Evolutionary conservation across 202 grass and related monocot species (phyloP), one percentile per base, ranked within the genome.

Genomic region (Zizania palustris): DNA sequence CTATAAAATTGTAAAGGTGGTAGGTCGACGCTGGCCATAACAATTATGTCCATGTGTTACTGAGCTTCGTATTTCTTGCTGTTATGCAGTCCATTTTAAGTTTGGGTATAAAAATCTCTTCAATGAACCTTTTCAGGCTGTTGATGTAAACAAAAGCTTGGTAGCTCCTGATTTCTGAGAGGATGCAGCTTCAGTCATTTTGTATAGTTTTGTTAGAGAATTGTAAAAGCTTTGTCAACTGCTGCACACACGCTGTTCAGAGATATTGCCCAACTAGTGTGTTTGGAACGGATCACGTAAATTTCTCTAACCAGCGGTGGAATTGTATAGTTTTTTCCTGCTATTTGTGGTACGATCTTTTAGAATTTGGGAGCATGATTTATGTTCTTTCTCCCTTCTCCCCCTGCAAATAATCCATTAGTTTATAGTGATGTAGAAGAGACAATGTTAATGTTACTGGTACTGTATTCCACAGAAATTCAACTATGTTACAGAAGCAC

Each of bases 211-310:
- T 74, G 39, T 3, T 11, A 65, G 14, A 35, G 33, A 75, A 70
- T 11, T 75, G 75, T 70, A 83, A 63, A 83, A 75, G 69, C 45
- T 36, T 39, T 54, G 15, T 37, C 79, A 61, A 69, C 9, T 69
- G 14, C 21, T 60, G 60, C 51, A 21, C 63, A 81, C 45, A 74
- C 54, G 45, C 64, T 28, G 19, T 76, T 54, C 28, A 65, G 19
- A 36, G 46, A 59, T 21, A 22, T 22, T 44, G 40, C 10, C 33
- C 14, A 72, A 60, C 45, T 19, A 51, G 65, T 45, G 21, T 83
- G 5, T 11, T 46, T 18, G 59, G 10, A 75, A 58, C 21, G 46
- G 51, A 70, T 28, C 46, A 11, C 79, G 69, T 79, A 74, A 39
- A 69, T 74, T 7, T 62, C 34, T n/a, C 45, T 53, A 21, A 43